These are phyloP conservation scores for Pyrenochaeta sp. DNA, from an alignment of 2,329 filamentous ascomycete species.

Conservation along the genomic window DNA sequence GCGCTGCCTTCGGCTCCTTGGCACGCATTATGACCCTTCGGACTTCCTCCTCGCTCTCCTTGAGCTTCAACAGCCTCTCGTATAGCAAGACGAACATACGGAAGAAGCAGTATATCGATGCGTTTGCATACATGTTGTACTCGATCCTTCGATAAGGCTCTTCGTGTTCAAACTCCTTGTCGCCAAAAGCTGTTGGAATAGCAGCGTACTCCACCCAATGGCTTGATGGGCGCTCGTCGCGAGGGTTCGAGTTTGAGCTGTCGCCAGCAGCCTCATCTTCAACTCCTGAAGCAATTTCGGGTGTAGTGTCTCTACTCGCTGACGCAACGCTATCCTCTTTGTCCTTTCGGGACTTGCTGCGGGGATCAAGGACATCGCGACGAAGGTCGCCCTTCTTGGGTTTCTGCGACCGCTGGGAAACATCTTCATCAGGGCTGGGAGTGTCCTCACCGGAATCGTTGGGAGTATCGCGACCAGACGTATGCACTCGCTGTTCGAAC, in stretches of 20 bases:
- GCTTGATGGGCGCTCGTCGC: conserved; percentile 70
- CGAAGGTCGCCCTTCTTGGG: conserved; percentile 74
- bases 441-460: conserved; percentile 67
- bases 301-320: conserved; percentile 87
- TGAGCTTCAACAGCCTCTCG: conserved; percentile 81
- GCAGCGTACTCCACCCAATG: conserved; percentile 70
- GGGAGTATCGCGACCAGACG: conserved; percentile 48
- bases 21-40: conserved; percentile 77
- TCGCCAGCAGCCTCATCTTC: conserved; percentile 78
- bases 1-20: conserved; percentile 79
- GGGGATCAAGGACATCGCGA: conserved; percentile 84
- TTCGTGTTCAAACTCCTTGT: conserved; percentile 73
- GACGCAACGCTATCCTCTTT: conserved; percentile 83
- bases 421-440: conserved; percentile 73
- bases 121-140: conserved; percentile 92
- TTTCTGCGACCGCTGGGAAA: conserved; percentile 73
- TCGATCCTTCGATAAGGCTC: conserved; percentile 81
- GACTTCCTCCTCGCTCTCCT: conserved; percentile 78
- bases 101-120: conserved; percentile 93
- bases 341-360: conserved; percentile 74
- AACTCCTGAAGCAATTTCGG: conserved; percentile 78
- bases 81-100: conserved; percentile 93
- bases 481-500: conserved; percentile 72
- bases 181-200: conserved; percentile 65
- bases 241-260: conserved; percentile 61